Percentiles rank a stretch among this genome's conserved stretches.
Conservation (phyloP, 176 grass and related monocot genomes). For the Poa pratensis region DNA sequence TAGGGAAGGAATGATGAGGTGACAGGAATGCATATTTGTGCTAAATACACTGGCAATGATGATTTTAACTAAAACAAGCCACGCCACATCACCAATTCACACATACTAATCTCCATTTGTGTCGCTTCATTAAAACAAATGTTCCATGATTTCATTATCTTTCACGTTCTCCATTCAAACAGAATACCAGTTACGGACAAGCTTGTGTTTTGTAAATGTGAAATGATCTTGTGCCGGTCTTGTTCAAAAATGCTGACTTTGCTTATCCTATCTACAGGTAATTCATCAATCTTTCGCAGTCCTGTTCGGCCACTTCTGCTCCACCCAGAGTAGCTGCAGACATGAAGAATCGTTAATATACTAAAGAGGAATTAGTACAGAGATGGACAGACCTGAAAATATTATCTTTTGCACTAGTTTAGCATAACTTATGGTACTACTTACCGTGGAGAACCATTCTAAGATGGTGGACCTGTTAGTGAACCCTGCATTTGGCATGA, state of each 20-base stretch:
- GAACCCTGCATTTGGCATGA: neutral
- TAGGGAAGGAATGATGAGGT: neutral
- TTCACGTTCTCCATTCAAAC: neutral
- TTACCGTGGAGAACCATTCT: neutral
- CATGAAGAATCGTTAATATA: neutral
- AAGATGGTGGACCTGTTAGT: neutral
- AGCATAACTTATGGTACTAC: neutral
- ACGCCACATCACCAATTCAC: neutral
- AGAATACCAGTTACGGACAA: neutral
- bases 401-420: neutral
- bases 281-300: neutral
- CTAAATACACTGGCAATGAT: conserved; percentile 2
- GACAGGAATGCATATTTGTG: neutral
- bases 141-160: neutral
- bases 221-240: neutral
- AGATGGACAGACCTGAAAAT: conserved; percentile 4
- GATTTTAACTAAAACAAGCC: neutral
- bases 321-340: neutral
- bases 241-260: conserved; percentile 28
- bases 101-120: neutral
- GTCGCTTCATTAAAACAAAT: neutral
- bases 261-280: conserved; percentile 34
- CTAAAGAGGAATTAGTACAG: conserved; percentile 14
- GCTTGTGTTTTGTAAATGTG: neutral
- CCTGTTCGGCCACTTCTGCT: conserved; percentile 9